Percentiles rank a stretch among this genome's conserved stretches.
Conservation (phyloP, 2,329 filamentous ascomycete species). For the Ophiognomonia clavigignenti-juglandacearum region DNA sequence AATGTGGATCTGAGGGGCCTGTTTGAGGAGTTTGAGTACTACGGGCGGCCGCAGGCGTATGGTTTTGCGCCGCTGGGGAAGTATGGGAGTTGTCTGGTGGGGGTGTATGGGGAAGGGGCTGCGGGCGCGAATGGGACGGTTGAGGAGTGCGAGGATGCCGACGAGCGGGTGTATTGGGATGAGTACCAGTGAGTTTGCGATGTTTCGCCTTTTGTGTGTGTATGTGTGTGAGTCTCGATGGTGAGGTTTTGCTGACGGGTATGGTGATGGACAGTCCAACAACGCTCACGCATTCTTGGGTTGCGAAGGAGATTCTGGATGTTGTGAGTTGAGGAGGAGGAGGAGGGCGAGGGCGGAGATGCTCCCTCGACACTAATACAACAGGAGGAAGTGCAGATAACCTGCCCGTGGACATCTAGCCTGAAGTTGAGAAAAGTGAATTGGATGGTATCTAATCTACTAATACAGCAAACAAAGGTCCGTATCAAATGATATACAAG, state of each 20-base stretch:
- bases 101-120: conserved; percentile 1
- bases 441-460: too few species aligned
- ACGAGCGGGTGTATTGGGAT: conserved; percentile 3
- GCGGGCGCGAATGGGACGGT: background rate
- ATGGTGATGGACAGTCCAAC: background rate
- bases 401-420: too few species aligned
- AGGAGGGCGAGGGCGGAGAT: too few species aligned
- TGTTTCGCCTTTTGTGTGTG: too few species aligned
- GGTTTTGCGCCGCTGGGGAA: background rate
- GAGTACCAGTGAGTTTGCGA: background rate
- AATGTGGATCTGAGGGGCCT: background rate
- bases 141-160: background rate
- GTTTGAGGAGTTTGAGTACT: conserved; percentile 1
- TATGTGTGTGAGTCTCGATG: too few species aligned
- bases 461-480: too few species aligned
- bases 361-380: too few species aligned
- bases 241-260: too few species aligned
- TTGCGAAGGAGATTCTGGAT: conserved; percentile 1
- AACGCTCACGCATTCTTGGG: background rate
- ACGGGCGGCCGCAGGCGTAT: background rate
- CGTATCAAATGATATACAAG: too few species aligned
- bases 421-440: too few species aligned
- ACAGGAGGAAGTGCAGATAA: too few species aligned
- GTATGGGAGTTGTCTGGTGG: conserved; percentile 4
- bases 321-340: background rate